Conservation (phyloP, 352 stramenopile species). For the Globisporangium yorkense region DNA sequence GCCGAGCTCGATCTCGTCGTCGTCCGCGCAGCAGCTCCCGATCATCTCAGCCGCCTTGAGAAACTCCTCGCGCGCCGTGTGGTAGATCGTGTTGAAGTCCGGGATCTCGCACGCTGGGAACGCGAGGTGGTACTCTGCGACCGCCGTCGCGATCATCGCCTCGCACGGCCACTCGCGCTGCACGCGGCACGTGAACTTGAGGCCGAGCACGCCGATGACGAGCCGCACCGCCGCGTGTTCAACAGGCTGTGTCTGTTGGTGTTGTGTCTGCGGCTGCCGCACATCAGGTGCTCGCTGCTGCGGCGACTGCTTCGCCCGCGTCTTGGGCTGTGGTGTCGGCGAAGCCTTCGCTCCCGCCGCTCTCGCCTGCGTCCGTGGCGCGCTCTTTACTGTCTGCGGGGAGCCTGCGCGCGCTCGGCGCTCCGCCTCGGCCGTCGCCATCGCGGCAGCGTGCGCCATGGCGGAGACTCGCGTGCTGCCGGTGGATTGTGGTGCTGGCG, state of each 20-base stretch:
- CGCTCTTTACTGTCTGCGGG: slow-evolving; percentile 1
- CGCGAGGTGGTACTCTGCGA: slow-evolving; percentile 52
- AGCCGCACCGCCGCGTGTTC: slow-evolving; percentile 38
- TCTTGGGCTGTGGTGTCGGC: slow-evolving; percentile 4
- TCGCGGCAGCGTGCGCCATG: slow-evolving; percentile 12
- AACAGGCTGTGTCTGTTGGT: not conserved
- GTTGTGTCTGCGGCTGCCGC: slow-evolving; percentile 7
- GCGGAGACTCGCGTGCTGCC: slow-evolving; percentile 7
- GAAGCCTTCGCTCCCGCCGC: not conserved
- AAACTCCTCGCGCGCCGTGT: slow-evolving; percentile 48
- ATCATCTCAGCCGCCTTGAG: slow-evolving; percentile 47
- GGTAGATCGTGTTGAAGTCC: slow-evolving; percentile 70
- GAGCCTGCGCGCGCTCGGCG: not conserved
- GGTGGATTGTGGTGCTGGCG: slow-evolving; percentile 6
- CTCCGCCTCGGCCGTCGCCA: slow-evolving; percentile 11
- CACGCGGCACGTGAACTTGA: slow-evolving; percentile 49
- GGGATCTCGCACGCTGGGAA: slow-evolving; percentile 66
- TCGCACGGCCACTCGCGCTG: slow-evolving; percentile 62
- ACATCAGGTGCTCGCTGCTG: slow-evolving; percentile 13
- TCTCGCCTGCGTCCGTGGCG: not conserved
- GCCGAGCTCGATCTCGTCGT: slow-evolving; percentile 63
- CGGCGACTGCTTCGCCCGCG: slow-evolving; percentile 6
- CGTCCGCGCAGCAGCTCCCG: slow-evolving; percentile 34
- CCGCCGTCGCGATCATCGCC: slow-evolving; percentile 48
- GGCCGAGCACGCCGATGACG: slow-evolving; percentile 36